Percentiles rank a stretch among this genome's conserved stretches.
Evolutionary conservation across 164 flowering plant genomes (phyloP).

Genomic region (Taxillus chinensis): DNA sequence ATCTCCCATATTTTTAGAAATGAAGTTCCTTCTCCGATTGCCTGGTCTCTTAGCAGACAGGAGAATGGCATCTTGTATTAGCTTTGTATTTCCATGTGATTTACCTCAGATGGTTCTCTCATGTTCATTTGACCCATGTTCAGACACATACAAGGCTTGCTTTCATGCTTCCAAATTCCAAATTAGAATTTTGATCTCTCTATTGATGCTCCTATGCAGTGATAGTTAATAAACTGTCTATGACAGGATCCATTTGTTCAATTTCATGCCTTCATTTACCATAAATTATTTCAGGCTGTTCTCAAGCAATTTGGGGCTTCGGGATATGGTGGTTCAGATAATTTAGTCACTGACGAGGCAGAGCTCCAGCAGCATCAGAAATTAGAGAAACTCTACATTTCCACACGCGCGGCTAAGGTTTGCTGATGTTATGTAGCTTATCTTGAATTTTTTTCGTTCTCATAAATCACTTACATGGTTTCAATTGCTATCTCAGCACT

Average conservation of each 20-base stretch:
- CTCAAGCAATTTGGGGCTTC: conserved; percentile 70
- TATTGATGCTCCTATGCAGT: too few species aligned
- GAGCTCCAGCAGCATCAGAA: conserved; percentile 71
- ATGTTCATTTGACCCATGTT: too few species aligned
- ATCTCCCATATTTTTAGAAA: too few species aligned
- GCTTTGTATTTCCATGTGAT: too few species aligned
- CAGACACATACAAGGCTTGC: too few species aligned
- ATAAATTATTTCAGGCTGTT: conserved; percentile 46
- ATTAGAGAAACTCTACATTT: conserved; percentile 79
- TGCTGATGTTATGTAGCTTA: neutral
- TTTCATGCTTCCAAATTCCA: too few species aligned
- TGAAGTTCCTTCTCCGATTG: too few species aligned
- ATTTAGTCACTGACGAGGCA: conserved; percentile 41
- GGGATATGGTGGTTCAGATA: conserved; percentile 71
- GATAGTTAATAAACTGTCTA: too few species aligned
- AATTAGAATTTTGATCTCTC: too few species aligned
- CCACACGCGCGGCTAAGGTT: conserved; percentile 90
- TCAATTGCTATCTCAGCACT: conserved; percentile 44
- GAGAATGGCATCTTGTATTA: too few species aligned
- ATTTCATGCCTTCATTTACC: neutral
- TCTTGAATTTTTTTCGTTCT: neutral
- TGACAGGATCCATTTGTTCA: neutral
- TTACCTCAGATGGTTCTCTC: too few species aligned
- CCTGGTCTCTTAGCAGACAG: too few species aligned
- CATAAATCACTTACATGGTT: neutral